Evolutionary conservation across 768 basidiomycete genomes (phyloP).

Genomic region (Fibroporia radiculosa): DNA sequence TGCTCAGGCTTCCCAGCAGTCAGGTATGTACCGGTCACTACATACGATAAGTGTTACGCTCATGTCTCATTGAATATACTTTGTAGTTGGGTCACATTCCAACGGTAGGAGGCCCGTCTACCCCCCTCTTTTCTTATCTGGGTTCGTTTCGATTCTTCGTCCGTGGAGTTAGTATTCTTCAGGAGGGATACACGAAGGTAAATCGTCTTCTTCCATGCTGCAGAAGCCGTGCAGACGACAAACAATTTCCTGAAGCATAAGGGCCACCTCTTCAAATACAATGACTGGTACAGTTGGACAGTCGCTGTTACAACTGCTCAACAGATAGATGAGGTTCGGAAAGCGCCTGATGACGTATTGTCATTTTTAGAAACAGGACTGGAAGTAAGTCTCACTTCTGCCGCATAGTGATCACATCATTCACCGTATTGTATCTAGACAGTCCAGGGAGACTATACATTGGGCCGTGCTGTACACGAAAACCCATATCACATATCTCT

Average conservation of each 20-base stretch:
- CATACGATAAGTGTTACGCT: no score
- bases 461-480: slow-evolving; percentile 24
- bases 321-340: slow-evolving; percentile 32
- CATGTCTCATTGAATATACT: no score
- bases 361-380: slow-evolving; percentile 23
- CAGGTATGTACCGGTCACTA: no score
- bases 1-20: no score
- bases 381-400: slow-evolving; percentile 25
- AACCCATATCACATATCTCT: slow-evolving; percentile 25
- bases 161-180: slow-evolving; percentile 25
- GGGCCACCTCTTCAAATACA: slow-evolving; percentile 24
- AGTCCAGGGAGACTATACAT: slow-evolving; percentile 28
- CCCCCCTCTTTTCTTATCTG: slow-evolving; percentile 26
- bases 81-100: slow-evolving; percentile 24
- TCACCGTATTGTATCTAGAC: neutral
- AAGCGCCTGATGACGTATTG: slow-evolving; percentile 29
- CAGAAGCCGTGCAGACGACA: neutral
- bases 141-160: slow-evolving; percentile 23
- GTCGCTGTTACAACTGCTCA: slow-evolving; percentile 27
- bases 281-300: slow-evolving; percentile 24
- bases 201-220: neutral
- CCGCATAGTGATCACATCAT: neutral
- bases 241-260: slow-evolving; percentile 16
- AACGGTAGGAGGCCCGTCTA: slow-evolving; percentile 26
- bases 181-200: slow-evolving; percentile 30